Evolutionary conservation across 257 asterid species (phyloP), one percentile per base, ranked within the genome.

Genomic region (Solanum sitiens): DNA sequence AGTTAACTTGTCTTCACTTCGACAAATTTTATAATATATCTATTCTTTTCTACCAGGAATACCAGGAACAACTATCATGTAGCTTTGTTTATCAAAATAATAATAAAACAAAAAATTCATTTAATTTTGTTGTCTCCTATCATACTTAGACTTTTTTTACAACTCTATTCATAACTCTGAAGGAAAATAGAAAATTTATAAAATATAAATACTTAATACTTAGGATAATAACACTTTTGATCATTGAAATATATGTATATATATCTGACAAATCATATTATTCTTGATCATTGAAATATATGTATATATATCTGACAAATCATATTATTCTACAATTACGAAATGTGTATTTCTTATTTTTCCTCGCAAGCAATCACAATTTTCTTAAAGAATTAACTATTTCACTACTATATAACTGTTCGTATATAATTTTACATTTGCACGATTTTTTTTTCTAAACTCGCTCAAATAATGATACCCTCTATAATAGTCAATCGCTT

Each of bases 391-490:
- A 53, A 53, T 53, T 6, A 53, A 16, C 61, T 16, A 53, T 53
- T 0, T 53, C 63, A 53, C 63, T 6, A 16, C 30, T 27, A 27
- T 14, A 3, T 68, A 68, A 6, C 0, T 32, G 8, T 4, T 71
- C 2, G 3, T 70, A 5, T 70, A 3, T 32, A 4, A 33, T 33
- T 1, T 33, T 32, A 33, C 1, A 2, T 8, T 71, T 18, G 21
- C 2, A 27, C n/a, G n/a, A n/a, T n/a, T n/a, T n/a, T n/a, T n/a
- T n/a, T n/a, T 27, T 13, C 3, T 3, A 0, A 68, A 13, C 2
- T 70, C 40, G 3, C 1, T 18, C 3, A 30, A 14, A 68, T 27
- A 0, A 68, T 30, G 0, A 27, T 67, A 63, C 15, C 15, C 3
- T 0, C 4, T 2, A 25, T 12, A 68, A 68, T 12, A 67, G 32